These are phyloP conservation scores for Pyropia haitanensis DNA, from an alignment of 23 red algal genomes.

Conservation along the genomic window DNA sequence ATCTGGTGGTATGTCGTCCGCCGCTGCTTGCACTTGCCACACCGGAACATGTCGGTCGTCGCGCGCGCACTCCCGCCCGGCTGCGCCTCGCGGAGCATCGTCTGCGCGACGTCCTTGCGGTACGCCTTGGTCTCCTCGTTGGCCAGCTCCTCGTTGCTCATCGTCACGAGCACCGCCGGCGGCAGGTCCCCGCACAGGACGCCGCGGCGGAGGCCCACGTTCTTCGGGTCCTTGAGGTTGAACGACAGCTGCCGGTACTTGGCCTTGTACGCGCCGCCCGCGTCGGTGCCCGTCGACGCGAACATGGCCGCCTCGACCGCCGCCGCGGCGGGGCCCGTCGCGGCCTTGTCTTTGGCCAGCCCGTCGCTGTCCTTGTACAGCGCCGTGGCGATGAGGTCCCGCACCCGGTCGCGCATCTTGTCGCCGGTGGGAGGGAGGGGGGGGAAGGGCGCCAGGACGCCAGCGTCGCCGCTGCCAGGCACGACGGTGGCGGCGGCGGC, in stretches of 20 bases:
- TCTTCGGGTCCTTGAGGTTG: slow-evolving; percentile 84
- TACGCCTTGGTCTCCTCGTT: slow-evolving; percentile 65
- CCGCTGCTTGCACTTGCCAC: slow-evolving; percentile 89
- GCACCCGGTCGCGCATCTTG: slow-evolving; percentile 69
- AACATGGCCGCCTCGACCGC: slow-evolving; percentile 67
- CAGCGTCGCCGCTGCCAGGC: no score
- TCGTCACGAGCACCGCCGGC: slow-evolving; percentile 48
- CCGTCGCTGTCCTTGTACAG: slow-evolving; percentile 36
- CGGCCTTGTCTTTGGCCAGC: slow-evolving; percentile 6
- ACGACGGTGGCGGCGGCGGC: no score
- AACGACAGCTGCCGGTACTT: slow-evolving; percentile 77
- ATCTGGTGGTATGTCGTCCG: slow-evolving; percentile 96
- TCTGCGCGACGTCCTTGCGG: slow-evolving; percentile 42
- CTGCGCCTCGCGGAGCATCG: slow-evolving; percentile 70
- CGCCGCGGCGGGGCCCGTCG: slow-evolving; percentile 17
- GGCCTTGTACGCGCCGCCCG: slow-evolving; percentile 37
- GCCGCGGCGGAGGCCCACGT: slow-evolving; percentile 43
- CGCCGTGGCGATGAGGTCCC: slow-evolving; percentile 36
- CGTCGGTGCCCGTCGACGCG: slow-evolving; percentile 22
- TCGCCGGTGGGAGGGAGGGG: slow-evolving; percentile 24
- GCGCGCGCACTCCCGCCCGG: slow-evolving; percentile 44
- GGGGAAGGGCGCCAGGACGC: no score
- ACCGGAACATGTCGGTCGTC: slow-evolving; percentile 83
- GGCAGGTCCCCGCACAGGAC: slow-evolving; percentile 48
- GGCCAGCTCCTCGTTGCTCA: slow-evolving; percentile 73